Conservation (phyloP, 352 stramenopile species). For the Phytophthora fragariae region DNA sequence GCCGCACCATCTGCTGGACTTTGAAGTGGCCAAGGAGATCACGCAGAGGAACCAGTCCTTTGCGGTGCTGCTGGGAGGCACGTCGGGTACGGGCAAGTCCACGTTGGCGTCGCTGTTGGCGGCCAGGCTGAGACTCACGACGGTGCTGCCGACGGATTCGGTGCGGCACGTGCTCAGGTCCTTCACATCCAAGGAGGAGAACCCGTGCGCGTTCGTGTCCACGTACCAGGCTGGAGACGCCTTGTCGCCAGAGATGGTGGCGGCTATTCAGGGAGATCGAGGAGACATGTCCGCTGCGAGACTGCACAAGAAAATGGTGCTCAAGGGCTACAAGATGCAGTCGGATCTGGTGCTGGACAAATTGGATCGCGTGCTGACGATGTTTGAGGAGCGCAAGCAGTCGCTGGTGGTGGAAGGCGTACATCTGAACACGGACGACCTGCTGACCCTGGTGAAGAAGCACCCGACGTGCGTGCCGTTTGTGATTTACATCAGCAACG, state of each 20-base stretch:
- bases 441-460: constrained; percentile 78
- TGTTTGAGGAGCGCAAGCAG: constrained; percentile 85
- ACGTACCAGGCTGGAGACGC: constrained; percentile 90
- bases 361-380: constrained; percentile 82
- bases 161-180: constrained; percentile 84
- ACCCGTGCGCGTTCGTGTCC: constrained; percentile 85
- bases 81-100: constrained; percentile 87
- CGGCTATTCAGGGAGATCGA: constrained; percentile 49
- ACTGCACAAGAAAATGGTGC: constrained; percentile 83
- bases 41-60: constrained; percentile 89
- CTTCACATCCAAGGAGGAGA: constrained; percentile 84
- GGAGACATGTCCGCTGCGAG: constrained; percentile 72
- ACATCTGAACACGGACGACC: constrained; percentile 86
- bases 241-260: constrained; percentile 56
- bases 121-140: constrained; percentile 80
- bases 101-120: constrained; percentile 85
- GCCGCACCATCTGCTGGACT: constrained; percentile 84
- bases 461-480: constrained; percentile 90
- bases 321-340: constrained; percentile 87
- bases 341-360: constrained; percentile 86
- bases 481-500: constrained; percentile 91
- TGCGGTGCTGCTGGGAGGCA: constrained; percentile 86
- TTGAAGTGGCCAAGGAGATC: constrained; percentile 88
- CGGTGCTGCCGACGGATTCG: constrained; percentile 86
- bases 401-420: constrained; percentile 89